phyloP scores from a whole-genome alignment of 176 grass and related monocot genomes.

The Elymus sibiricus region DNA sequence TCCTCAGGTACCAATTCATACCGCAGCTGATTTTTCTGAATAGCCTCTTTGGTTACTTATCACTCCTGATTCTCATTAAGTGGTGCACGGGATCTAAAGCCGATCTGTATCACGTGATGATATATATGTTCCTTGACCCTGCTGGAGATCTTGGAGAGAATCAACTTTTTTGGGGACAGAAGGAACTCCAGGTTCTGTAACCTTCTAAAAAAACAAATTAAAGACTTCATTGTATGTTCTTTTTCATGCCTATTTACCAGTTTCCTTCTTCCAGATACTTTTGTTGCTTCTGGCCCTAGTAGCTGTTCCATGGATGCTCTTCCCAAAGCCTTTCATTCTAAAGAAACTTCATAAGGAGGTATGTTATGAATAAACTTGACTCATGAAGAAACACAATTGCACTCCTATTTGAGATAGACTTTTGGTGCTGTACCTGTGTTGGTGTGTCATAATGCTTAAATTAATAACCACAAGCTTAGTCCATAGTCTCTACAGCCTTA shows the following conservation, averaged over 20 bases:
- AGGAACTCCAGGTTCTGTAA: slow-evolving; percentile 74
- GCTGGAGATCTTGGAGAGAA: slow-evolving; percentile 94
- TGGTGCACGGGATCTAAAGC: slow-evolving; percentile 97
- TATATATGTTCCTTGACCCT: slow-evolving; percentile 99
- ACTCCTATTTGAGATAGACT: not conserved
- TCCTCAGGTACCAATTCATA: slow-evolving; percentile 90
- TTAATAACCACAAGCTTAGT: not conserved
- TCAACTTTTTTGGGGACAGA: slow-evolving; percentile 96
- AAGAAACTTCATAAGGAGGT: slow-evolving; percentile 94
- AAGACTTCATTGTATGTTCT: slow-evolving; percentile 14
- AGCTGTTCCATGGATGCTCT: slow-evolving; percentile 99
- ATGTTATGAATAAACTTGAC: slow-evolving; percentile 17
- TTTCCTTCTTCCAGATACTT: slow-evolving; percentile 60
- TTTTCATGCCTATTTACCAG: slow-evolving; percentile 23
- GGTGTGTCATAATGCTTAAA: not conserved
- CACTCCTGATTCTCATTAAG: slow-evolving; percentile 92
- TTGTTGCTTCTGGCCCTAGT: slow-evolving; percentile 80
- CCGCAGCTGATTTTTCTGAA: slow-evolving; percentile 98
- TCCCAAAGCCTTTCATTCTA: slow-evolving; percentile 93
- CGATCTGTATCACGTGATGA: slow-evolving; percentile 99
- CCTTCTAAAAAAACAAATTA: slow-evolving; percentile 28
- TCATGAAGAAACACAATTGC: not conserved
- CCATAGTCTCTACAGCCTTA: not conserved
- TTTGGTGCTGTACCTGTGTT: not conserved
- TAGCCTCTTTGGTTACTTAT: slow-evolving; percentile 96